Base-by-base conservation (phyloP, 768 basidiomycete genomes). In the Lactifluus pinguis region DNA sequence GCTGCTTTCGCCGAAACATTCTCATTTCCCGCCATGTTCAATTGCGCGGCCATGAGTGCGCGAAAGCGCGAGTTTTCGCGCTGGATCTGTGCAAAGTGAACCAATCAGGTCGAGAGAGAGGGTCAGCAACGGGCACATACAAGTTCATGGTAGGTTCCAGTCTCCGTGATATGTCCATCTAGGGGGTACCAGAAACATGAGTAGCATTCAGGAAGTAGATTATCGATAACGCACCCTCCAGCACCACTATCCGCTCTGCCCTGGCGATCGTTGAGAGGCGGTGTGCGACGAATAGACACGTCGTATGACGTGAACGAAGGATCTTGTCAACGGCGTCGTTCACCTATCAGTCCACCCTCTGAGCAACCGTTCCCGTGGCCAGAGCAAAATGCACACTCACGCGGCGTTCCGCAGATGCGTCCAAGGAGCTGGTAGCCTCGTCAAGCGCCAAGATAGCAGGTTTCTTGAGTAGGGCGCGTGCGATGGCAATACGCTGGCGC, bases 261-360 rank as follows among this genome's bases (percentile, higher is more conserved):
- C 92, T 77, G 4, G 93, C 90, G 57, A 97, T 92, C 3, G 93
- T 93, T 25, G 90, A 92, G 56, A 97, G 70, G 53, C 93, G 79
- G 73, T 97, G 93, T 0, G 93, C 93, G 19, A 95, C 92, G 57
- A 95, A 86, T 29, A 94, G 70, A 67, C 92, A 93, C 2, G 92
- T 95, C 38, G 92, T 94, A 63, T 88, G 82, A 49, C 86, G 76
- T 48, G 83, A 83, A 55, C 81, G 79, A 49, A 97, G 76, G 62
- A 95, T 93, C 70, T 86, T 88, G 70, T 92, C 92, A 50, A 97
- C 87, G 4, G 93, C 93, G 66, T 92, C 85, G 69, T 97, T 94
- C 39, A 94, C 89, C 85, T 84, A 63, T 14, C 15, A 44, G 47
- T 9, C 6, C 15, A 36, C 13, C 9, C 21, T 36, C 10, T 29